These are phyloP conservation scores for Exophiala bonariae DNA, from an alignment of 2,329 filamentous ascomycete species.

Conservation along the genomic window DNA sequence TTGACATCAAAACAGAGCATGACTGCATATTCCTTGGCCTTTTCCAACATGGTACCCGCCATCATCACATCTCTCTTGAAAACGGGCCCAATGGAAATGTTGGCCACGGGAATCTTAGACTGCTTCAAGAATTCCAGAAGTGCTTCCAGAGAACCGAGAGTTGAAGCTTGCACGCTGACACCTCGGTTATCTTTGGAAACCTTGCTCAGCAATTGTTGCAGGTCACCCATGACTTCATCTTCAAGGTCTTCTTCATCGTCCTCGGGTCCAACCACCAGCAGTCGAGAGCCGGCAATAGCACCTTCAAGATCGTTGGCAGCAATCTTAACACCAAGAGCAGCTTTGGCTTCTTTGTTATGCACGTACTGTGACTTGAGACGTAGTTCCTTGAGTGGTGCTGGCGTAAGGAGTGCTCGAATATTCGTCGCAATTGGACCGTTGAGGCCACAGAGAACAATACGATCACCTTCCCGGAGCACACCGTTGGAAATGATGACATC, in stretches of 20 bases:
- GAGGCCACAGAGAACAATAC: slow-evolving; percentile 93
- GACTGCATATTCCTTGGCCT: slow-evolving; percentile 90
- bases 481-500: slow-evolving; percentile 96
- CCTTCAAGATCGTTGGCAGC: slow-evolving; percentile 92
- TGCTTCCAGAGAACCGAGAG: slow-evolving; percentile 93
- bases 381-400: slow-evolving; percentile 87
- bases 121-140: slow-evolving; percentile 92
- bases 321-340: slow-evolving; percentile 97
- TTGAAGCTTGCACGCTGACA: slow-evolving; percentile 96
- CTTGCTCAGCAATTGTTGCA: slow-evolving; percentile 85
- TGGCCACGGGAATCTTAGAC: slow-evolving; percentile 95
- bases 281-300: slow-evolving; percentile 91
- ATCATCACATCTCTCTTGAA: slow-evolving; percentile 98
- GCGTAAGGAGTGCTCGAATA: slow-evolving; percentile 89
- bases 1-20: slow-evolving; percentile 99
- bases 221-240: slow-evolving; percentile 93
- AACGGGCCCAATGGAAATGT: slow-evolving; percentile 95
- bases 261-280: slow-evolving; percentile 90
- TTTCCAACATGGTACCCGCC: slow-evolving; percentile 92
- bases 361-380: slow-evolving; percentile 96
- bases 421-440: slow-evolving; percentile 95
- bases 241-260: slow-evolving; percentile 97
- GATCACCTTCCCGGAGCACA: slow-evolving; percentile 89
- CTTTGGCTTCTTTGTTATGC: slow-evolving; percentile 99
- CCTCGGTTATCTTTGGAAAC: slow-evolving; percentile 90